Evolutionary conservation across 768 basidiomycete species (phyloP).

Genomic region (Leccinum boreale): DNA sequence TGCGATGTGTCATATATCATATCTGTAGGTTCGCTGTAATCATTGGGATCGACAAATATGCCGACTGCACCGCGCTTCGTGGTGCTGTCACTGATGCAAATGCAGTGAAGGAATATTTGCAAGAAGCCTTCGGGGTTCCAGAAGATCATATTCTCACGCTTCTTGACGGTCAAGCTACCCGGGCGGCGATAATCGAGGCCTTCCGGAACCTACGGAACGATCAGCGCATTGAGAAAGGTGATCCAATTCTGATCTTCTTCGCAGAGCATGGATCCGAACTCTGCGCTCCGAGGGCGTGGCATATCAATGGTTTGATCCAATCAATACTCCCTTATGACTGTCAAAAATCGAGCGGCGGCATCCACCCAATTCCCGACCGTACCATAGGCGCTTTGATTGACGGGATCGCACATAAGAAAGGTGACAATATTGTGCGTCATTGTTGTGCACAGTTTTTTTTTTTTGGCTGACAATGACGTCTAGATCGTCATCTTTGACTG

Average conservation of each 20-base stretch:
- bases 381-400: constrained; percentile 38
- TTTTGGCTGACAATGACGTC: background rate
- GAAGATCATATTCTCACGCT: constrained; percentile 35
- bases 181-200: constrained; percentile 32
- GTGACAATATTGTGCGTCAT: constrained; percentile 42
- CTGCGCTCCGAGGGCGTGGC: constrained; percentile 27
- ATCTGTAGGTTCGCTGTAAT: constrained; percentile 33
- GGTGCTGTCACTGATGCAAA: constrained; percentile 41
- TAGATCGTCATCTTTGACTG: constrained; percentile 48
- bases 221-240: constrained; percentile 21
- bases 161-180: constrained; percentile 35
- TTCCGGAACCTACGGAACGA: constrained; percentile 24
- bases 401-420: constrained; percentile 35
- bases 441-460: background rate
- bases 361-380: constrained; percentile 41
- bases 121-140: constrained; percentile 28
- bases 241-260: constrained; percentile 41
- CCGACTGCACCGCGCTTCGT: constrained; percentile 24
- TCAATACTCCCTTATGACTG: constrained; percentile 34
- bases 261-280: constrained; percentile 42
- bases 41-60: constrained; percentile 43
- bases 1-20: background rate
- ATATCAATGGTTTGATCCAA: constrained; percentile 22
- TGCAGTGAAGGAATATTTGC: constrained; percentile 34
- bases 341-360: constrained; percentile 7